phyloP scores from a whole-genome alignment of 208 protist genomes.

The Leishmania tarentolae region DNA sequence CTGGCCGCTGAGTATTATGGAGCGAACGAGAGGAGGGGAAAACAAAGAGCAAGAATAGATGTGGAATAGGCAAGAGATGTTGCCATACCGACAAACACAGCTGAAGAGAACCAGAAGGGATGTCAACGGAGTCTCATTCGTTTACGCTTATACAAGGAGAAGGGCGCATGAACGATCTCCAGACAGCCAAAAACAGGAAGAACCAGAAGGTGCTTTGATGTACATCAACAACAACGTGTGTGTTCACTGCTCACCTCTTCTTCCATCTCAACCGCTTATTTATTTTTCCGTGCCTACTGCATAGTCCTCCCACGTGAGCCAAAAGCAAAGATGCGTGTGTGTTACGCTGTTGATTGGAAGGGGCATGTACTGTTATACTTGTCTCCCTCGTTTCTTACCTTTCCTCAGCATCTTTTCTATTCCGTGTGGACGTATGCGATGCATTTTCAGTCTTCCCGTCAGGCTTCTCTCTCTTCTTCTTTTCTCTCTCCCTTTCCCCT shows the following conservation, averaged over 20 bases:
- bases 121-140: not conserved
- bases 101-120: not conserved
- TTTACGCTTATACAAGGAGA: not conserved
- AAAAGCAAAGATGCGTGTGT: not conserved
- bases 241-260: not conserved
- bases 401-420: not conserved
- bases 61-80: not conserved
- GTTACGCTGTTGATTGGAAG: not conserved
- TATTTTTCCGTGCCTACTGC: not conserved
- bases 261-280: no score
- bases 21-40: not conserved
- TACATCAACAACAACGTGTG: not conserved
- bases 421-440: not conserved
- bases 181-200: not conserved
- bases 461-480: not conserved
- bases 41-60: not conserved
- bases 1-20: not conserved
- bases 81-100: not conserved
- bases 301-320: not conserved
- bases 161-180: not conserved
- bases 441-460: not conserved
- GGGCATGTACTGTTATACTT: not conserved
- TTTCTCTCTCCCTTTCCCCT: slow-evolving; percentile 1
- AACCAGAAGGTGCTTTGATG: not conserved
- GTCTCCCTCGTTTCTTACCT: not conserved